Percentiles rank a stretch among this genome's conserved stretches.
These are phyloP conservation scores for Rhizopogon vesiculosus DNA, from an alignment of 768 basidiomycete species.

Conservation along the genomic window DNA sequence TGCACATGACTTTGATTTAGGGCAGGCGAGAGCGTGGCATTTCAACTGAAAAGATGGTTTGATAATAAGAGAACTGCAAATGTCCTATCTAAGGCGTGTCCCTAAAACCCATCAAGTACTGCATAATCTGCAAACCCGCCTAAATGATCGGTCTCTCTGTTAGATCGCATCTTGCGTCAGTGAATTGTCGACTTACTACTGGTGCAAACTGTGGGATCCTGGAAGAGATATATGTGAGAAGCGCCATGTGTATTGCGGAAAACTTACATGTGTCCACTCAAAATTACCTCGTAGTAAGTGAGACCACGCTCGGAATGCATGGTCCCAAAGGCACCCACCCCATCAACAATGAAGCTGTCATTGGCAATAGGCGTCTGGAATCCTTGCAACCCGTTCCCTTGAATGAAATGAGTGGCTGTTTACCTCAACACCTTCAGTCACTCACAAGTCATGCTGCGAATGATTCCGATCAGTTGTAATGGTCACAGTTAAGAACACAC, in stretches of 20 bases:
- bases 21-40: not conserved
- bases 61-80: not conserved
- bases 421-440: not conserved
- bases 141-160: constrained; percentile 11
- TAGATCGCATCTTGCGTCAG: not conserved
- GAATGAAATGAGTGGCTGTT: not conserved
- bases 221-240: not conserved
- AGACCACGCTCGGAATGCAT: constrained; percentile 64
- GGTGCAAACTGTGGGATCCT: constrained; percentile 61
- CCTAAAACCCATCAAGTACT: constrained; percentile 57
- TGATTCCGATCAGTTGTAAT: not conserved
- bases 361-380: constrained; percentile 65
- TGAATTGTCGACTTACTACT: constrained; percentile 32
- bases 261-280: constrained; percentile 64
- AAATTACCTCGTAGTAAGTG: constrained; percentile 60
- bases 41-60: not conserved
- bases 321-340: constrained; percentile 62
- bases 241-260: not conserved
- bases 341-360: constrained; percentile 69
- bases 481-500: not conserved
- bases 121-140: constrained; percentile 63
- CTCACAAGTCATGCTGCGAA: not conserved
- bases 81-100: constrained; percentile 30
- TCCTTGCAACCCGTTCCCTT: constrained; percentile 40
- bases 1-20: not conserved